Conservation (phyloP, 495 filamentous ascomycete species). For the Bathelium albidoporum region DNA sequence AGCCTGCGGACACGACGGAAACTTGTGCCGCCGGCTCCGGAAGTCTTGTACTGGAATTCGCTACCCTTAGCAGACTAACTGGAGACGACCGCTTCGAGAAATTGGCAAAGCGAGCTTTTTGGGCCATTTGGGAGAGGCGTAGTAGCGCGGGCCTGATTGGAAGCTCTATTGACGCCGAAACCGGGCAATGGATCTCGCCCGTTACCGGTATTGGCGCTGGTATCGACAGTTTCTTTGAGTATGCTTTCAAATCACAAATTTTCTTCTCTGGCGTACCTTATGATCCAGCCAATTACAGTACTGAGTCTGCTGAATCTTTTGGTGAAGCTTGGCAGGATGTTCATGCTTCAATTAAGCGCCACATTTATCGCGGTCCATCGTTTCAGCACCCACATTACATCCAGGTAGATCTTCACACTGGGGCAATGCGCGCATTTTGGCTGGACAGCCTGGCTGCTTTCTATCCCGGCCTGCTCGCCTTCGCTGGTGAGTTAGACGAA, state of each 20-base stretch:
- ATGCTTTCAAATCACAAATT: conserved; percentile 88
- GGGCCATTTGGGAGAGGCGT: conserved; percentile 82
- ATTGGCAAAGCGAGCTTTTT: conserved; percentile 83
- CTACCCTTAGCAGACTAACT: conserved; percentile 77
- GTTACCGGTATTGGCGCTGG: conserved; percentile 90
- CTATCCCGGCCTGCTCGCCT: conserved; percentile 81
- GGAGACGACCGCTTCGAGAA: conserved; percentile 80
- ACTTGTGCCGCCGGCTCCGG: conserved; percentile 95
- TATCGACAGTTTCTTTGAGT: conserved; percentile 96
- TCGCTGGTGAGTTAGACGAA: conserved; percentile 82
- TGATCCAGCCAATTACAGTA: conserved; percentile 25
- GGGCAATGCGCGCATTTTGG: conserved; percentile 74
- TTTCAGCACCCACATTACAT: conserved; percentile 81
- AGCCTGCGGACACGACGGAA: conserved; percentile 68
- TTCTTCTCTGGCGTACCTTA: conserved; percentile 58
- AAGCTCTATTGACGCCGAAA: conserved; percentile 84
- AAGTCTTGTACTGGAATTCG: conserved; percentile 86
- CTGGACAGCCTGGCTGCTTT: conserved; percentile 92
- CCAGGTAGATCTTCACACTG: conserved; percentile 79
- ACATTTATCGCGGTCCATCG: conserved; percentile 52
- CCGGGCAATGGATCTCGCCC: conserved; percentile 76
- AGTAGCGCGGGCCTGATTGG: conserved; percentile 83
- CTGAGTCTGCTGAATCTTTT: conserved; percentile 62
- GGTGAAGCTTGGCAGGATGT: conserved; percentile 76
- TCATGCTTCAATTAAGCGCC: conserved; percentile 74